Percentiles rank a stretch among this genome's conserved stretches.
Conservation (phyloP, 202 grass and related monocot species). For the Elaeis oleifera region DNA sequence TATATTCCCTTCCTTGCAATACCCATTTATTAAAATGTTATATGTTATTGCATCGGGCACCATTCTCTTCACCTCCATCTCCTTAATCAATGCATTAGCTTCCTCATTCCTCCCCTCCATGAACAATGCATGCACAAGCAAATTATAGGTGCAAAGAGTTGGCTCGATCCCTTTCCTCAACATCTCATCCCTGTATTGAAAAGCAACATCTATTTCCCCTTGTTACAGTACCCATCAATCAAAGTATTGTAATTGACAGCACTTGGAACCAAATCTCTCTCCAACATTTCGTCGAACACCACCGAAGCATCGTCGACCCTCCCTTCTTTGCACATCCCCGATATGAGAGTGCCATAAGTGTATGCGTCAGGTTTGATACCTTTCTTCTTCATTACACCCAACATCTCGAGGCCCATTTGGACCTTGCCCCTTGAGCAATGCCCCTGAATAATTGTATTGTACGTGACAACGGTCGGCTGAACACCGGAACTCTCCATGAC, state of each 20-base stretch:
- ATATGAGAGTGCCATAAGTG: slow-evolving; percentile 54
- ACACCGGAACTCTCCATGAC: slow-evolving; percentile 39
- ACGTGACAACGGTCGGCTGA: slow-evolving; percentile 57
- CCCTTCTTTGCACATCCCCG: slow-evolving; percentile 51
- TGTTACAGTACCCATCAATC: slow-evolving; percentile 52
- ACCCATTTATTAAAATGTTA: slow-evolving; percentile 88
- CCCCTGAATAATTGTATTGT: slow-evolving; percentile 69
- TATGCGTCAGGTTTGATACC: slow-evolving; percentile 51
- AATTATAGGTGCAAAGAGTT: slow-evolving; percentile 47
- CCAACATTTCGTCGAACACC: slow-evolving; percentile 69
- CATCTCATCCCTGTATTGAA: slow-evolving; percentile 56
- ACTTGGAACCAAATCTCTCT: slow-evolving; percentile 34
- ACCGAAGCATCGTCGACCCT: slow-evolving; percentile 34
- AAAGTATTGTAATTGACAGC: slow-evolving; percentile 63
- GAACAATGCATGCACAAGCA: slow-evolving; percentile 62
- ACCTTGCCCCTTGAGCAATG: slow-evolving; percentile 52
- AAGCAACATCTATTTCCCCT: slow-evolving; percentile 35
- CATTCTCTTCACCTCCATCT: slow-evolving; percentile 58
- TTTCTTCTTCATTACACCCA: slow-evolving; percentile 50
- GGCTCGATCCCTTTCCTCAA: slow-evolving; percentile 38
- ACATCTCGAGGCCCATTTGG: slow-evolving; percentile 24
- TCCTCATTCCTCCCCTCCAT: slow-evolving; percentile 43
- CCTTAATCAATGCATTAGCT: slow-evolving; percentile 49
- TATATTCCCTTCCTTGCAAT: slow-evolving; percentile 65
- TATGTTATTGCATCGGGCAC: slow-evolving; percentile 53